Evolutionary conservation across 441 rosid species (phyloP), one percentile per base, ranked within the genome.

Genomic region (Brassica balearica): DNA sequence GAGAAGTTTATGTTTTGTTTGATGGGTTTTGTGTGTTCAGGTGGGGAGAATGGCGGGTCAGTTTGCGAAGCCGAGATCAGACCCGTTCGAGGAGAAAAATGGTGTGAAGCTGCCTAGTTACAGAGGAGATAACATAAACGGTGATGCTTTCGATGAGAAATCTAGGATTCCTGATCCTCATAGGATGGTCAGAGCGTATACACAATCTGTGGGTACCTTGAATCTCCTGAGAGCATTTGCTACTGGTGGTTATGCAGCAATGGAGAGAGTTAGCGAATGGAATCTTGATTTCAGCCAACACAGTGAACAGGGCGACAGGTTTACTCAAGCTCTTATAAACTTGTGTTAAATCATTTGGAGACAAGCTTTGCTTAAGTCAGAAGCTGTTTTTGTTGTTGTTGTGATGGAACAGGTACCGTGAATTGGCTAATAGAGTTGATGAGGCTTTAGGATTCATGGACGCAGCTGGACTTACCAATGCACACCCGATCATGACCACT

Each of bases 361-460:
- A 23, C 58, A 5, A 0, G 41, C 2, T 25, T 10, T 72, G 36
- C 11, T 29, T 1, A 14, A 32, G 56, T 61, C 56, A 29, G 46
- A 2, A 66, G 12, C 69, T 5, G 70, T 61, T 61, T 10, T 56
- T 67, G 5, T 76, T 15, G 10, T 60, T 65, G 67, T 69, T 69
- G 62, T 75, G 77, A 62, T 65, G 27, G 11, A 41, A 69, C 71
- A 92, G 98, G 93, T 95, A 95, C 83, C 92, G 87, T 32, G 99
- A 95, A 83, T 84, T 95, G 73, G 99, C 98, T 12, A 84, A 87
- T 81, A 82, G 97, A 36, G 97, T 95, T 64, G 98, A 95, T 79
- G 98, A 93, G 88, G 99, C 99, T 80, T 89, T 95, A 69, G 99
- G 99, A 55, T 95, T 95, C 86, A 95, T 95, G 97, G 14, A 91